Evolutionary conservation across 192 early-diverging fungal species (phyloP), one percentile per base, ranked within the genome.

Genomic region (Dissophora globulifera): DNA sequence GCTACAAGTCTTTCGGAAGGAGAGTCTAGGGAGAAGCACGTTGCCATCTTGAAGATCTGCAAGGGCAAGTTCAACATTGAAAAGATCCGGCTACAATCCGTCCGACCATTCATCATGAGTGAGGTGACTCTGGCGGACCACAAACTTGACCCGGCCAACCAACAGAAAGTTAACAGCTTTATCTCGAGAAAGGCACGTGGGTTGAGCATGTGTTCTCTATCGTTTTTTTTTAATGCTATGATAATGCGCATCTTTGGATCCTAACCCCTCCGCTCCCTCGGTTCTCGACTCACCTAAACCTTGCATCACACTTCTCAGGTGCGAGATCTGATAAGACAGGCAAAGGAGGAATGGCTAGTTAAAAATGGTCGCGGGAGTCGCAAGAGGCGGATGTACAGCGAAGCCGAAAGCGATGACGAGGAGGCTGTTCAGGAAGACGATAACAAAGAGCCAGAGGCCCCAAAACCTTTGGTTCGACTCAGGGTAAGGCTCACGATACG

Each of bases 1-100:
- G 95, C 95, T 4, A 98, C 96, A 1, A 92, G 93, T 53, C 69
- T 98, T 33, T 88, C 83, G 11, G 87, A 93, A 45, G 95, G 95
- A 23, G 96, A 98, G 69, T 85, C 94, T 0, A 80, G 57, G 43
- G 65, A 67, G 3, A 81, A 78, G 62, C 84, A 81, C 46, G 70
- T 86, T 15, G 83, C 69, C 6, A 67, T 84, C 32, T 66, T 98
- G 20, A 81, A 81, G 29, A 88, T 98, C n/a, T 85, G 81, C 19
- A 79, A 84, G 56, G 57, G 81, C 2, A 79, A 89, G 40, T 97
- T 93, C 62, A 81, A 85, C 11, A 29, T 96, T 13, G 83, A 94
- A 31, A 93, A 93, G 52, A 81, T 97, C 17, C 79, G 85, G 7
- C 81, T 98, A 1, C 83, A 83, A 32, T 89, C 88, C 22, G 93